phyloP scores from a whole-genome alignment of 2,329 filamentous ascomycete species.

The Fonsecaea monophora region DNA sequence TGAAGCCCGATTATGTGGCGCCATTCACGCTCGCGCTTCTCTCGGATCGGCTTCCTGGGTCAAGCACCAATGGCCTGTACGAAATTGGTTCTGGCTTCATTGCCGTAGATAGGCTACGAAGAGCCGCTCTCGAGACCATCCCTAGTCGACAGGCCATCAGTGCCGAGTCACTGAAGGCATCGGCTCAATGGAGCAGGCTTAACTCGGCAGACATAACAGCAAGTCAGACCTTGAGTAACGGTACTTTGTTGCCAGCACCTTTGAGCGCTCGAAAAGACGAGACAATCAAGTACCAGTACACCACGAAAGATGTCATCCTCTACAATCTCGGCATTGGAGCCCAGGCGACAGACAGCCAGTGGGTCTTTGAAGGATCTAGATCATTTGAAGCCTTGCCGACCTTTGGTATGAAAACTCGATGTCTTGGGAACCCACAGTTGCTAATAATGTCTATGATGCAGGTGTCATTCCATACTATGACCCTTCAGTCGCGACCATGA shows the following conservation, averaged over 20 bases:
- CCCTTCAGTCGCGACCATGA: background rate
- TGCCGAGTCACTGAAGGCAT: background rate
- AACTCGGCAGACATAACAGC: too few relatives aligned
- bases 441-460: conserved; percentile 44
- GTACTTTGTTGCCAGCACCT: too few relatives aligned
- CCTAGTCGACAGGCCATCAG: conserved; percentile 50
- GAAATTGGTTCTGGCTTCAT: background rate
- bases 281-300: conserved; percentile 75
- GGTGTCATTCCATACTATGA: background rate
- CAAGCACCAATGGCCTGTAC: conserved; percentile 90
- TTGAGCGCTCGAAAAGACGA: too few relatives aligned
- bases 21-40: conserved; percentile 87
- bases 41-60: conserved; percentile 91
- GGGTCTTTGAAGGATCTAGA: conserved; percentile 87
- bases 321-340: conserved; percentile 96
- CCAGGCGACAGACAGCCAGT: conserved; percentile 78
- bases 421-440: conserved; percentile 57
- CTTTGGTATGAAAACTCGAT: conserved; percentile 90
- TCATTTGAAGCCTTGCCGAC: conserved; percentile 85
- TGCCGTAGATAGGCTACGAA: too few relatives aligned
- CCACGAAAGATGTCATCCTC: conserved; percentile 85
- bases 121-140: too few relatives aligned
- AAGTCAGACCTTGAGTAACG: too few relatives aligned
- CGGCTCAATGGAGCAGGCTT: too few relatives aligned
- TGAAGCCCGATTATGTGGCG: conserved; percentile 98